Evolutionary conservation across 768 basidiomycete genomes (phyloP), one percentile per base, ranked within the genome.

Genomic region (Leccinum ochraceum): DNA sequence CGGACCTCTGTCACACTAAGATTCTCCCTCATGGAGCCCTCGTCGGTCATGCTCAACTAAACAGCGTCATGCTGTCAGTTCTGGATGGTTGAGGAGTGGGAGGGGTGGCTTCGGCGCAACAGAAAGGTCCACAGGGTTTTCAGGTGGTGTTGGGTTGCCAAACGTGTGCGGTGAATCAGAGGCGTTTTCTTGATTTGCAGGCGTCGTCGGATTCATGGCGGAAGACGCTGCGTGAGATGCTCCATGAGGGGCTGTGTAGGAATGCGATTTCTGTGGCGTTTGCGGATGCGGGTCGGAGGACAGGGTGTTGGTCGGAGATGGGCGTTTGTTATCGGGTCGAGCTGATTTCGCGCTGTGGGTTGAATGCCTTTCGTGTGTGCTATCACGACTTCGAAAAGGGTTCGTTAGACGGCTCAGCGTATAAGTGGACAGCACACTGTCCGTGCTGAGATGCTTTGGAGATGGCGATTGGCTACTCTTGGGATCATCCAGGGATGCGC

Each of bases 21-120:
- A 9, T 37, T 56, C 26, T 57, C 53, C 8, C 62, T 53, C 16
- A 60, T n/a, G n/a, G 60, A 49, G 14, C 56, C 28, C 1, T 54
- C 57, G 10, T 64, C 44, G 7, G 6, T 58, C 37, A 1, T 37
- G 6, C 30, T 3, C 9, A 9, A 50, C 28, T 42, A 30, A 13
- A 3, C 10, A 2, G 39, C 28, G 1, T 14, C 7, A 1, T 44
- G 39, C 17, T n/a, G 42, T 44, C 42, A 10, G 56, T 39, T 72
- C 71, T 30, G 77, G 76, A 61, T 76, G 86, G 56, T 79, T 73
- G 30, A 86, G 77, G 16, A 83, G 77, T n/a, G 85, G 85, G 37
- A 87, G 66, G 14, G 86, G 84, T 9, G 86, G 85, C 4, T 73
- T 78, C 32, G 75, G 68, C 68, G 65, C 71, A 69, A 63, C 62